Evolutionary conservation across 1,284 basidiomycete genomes (phyloP).

Genomic region (Boletus semigastroideus): DNA sequence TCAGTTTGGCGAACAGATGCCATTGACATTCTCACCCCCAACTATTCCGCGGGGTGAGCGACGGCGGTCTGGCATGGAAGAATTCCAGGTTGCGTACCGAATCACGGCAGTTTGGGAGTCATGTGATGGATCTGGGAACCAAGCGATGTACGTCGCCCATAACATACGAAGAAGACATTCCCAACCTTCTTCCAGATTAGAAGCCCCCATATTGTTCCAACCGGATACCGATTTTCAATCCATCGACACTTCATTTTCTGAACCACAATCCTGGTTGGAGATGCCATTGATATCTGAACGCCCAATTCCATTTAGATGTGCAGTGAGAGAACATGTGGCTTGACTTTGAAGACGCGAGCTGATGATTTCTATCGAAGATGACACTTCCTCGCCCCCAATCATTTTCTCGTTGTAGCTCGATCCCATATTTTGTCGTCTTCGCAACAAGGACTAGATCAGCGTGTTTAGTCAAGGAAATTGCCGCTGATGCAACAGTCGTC

Average conservation of each 20-base stretch:
- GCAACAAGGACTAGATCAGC: constrained; percentile 56
- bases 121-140: constrained; percentile 41
- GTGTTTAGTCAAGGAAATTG: constrained; percentile 58
- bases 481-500: constrained; percentile 64
- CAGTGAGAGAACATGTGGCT: constrained; percentile 39
- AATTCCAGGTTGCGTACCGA: constrained; percentile 51
- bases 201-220: constrained; percentile 60
- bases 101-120: constrained; percentile 62
- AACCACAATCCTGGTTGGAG: constrained; percentile 61
- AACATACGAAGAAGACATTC: neutral
- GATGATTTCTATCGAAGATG: constrained; percentile 41
- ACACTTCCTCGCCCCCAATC: constrained; percentile 59
- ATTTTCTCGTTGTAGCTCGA: constrained; percentile 55
- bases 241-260: constrained; percentile 44
- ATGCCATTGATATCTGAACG: constrained; percentile 63
- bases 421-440: constrained; percentile 72
- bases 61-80: constrained; percentile 41
- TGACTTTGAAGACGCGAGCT: neutral
- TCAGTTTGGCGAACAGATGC: constrained; percentile 56
- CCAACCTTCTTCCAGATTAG: constrained; percentile 43
- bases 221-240: constrained; percentile 62
- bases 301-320: constrained; percentile 60
- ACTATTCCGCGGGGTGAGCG: constrained; percentile 25
- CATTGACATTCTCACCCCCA: constrained; percentile 50
- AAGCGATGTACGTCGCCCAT: constrained; percentile 44